These are phyloP conservation scores for Dothideomycetes sp. DNA, from an alignment of 2,329 filamentous ascomycete species.

Conservation along the genomic window DNA sequence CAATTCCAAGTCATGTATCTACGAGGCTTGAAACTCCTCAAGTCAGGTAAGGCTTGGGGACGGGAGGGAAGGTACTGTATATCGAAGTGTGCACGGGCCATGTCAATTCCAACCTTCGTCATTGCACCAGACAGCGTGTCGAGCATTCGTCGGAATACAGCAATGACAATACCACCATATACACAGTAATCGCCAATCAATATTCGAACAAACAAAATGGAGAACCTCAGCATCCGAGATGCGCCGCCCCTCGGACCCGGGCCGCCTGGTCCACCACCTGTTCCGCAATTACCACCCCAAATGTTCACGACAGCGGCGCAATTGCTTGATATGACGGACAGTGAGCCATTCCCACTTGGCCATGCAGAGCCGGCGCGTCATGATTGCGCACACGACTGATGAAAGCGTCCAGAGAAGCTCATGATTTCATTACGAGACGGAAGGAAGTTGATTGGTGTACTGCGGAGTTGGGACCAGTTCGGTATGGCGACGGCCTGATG, in stretches of 20 bases:
- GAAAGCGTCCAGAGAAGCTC: slow-evolving; percentile 97
- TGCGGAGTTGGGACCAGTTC: slow-evolving; percentile 96
- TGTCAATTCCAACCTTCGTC: too few species aligned
- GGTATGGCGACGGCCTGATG: slow-evolving; percentile 43
- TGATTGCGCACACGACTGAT: not conserved
- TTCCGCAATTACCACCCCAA: slow-evolving; percentile 70
- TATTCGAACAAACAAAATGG: slow-evolving; percentile 14
- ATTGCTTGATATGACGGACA: slow-evolving; percentile 91
- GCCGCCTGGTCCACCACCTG: slow-evolving; percentile 23
- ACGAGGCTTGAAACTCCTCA: too few species aligned
- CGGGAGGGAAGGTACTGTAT: too few species aligned
- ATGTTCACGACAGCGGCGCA: slow-evolving; percentile 98
- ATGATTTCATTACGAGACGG: slow-evolving; percentile 86
- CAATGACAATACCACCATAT: too few species aligned
- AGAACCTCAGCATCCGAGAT: slow-evolving; percentile 23
- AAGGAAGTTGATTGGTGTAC: slow-evolving; percentile 81
- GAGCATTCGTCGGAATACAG: too few species aligned
- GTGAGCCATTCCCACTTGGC: slow-evolving; percentile 46
- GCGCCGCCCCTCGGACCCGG: slow-evolving; percentile 9
- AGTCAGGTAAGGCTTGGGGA: too few species aligned
- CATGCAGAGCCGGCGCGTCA: not conserved
- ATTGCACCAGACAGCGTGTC: too few species aligned
- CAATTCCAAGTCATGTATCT: too few species aligned
- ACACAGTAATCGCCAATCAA: too few species aligned
- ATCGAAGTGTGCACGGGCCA: too few species aligned